A percentile compares a stretch with the other conserved stretches of the same genome.
phyloP scores from a whole-genome alignment of 1,139 yeast genomes.

The Zygosaccharomyces sapae region DNA sequence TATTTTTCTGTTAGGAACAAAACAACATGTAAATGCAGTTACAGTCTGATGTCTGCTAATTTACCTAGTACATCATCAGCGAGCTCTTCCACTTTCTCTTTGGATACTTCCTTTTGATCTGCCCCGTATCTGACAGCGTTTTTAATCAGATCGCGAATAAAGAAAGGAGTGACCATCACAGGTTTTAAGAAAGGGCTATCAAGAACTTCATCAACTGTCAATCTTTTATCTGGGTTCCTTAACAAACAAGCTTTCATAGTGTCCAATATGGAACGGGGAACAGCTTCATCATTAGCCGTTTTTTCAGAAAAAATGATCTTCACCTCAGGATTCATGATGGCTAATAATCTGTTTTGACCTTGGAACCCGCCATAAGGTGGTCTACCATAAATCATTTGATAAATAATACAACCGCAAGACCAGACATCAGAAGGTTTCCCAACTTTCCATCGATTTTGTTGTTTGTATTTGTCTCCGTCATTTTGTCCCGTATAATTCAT shows the following conservation, averaged over 20 bases:
- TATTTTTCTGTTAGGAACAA: too few relatives aligned
- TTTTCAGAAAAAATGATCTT: slow-evolving; percentile 62
- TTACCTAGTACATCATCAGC: slow-evolving; percentile 52
- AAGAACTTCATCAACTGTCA: slow-evolving; percentile 62
- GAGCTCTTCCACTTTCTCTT: slow-evolving; percentile 43
- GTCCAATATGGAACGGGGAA: slow-evolving; percentile 67
- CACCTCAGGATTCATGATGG: slow-evolving; percentile 84
- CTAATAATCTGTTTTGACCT: slow-evolving; percentile 75
- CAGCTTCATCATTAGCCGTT: slow-evolving; percentile 59
- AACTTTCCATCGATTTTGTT: slow-evolving; percentile 72
- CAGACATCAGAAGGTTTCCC: slow-evolving; percentile 96
- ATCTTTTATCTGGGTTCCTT: slow-evolving; percentile 66
- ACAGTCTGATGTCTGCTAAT: slow-evolving; percentile 31
- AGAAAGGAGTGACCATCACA: slow-evolving; percentile 61
- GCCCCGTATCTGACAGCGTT: slow-evolving; percentile 71
- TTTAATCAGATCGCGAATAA: slow-evolving; percentile 66
- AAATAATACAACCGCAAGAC: slow-evolving; percentile 96
- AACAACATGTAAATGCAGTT: not conserved
- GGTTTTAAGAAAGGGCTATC: slow-evolving; percentile 65
- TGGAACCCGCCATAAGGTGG: slow-evolving; percentile 85
- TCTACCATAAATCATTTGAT: slow-evolving; percentile 90
- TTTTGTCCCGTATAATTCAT: slow-evolving; percentile 42
- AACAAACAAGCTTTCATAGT: slow-evolving; percentile 68
- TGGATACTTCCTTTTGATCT: slow-evolving; percentile 40
- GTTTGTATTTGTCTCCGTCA: slow-evolving; percentile 24